phyloP scores from a whole-genome alignment of 2,329 filamentous ascomycete species.

The Chlorencoelia australis region DNA sequence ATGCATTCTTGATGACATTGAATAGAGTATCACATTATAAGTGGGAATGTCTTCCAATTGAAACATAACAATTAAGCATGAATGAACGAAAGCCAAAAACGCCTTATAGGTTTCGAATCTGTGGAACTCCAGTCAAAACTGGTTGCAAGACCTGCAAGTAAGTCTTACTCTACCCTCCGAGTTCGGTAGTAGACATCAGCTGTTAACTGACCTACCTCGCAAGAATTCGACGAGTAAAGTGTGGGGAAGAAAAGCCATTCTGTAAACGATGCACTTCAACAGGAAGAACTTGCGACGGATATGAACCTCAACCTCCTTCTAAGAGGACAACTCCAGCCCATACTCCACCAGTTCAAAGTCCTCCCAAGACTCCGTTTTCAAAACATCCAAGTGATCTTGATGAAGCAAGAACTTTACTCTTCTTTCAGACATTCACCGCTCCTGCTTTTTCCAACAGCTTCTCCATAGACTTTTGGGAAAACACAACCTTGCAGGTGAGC shows the following conservation, averaged over 20 bases:
- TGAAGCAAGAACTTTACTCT: too few relatives aligned
- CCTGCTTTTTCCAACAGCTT: conserved; percentile 19
- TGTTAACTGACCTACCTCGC: conserved; percentile 3
- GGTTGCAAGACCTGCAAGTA: conserved; percentile 25
- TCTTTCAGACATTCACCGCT: conserved; percentile 19
- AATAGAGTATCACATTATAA: too few relatives aligned
- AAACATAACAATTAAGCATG: too few relatives aligned
- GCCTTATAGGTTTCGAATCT: conserved; percentile 20
- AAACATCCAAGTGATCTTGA: too few relatives aligned
- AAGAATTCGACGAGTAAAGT: conserved; percentile 25
- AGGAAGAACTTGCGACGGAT: conserved; percentile 24
- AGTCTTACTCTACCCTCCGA: conserved; percentile 4
- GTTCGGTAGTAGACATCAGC: neutral
- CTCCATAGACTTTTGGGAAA: conserved; percentile 21
- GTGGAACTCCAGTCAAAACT: conserved; percentile 22
- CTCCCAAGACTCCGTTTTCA: too few relatives aligned
- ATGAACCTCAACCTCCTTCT: too few relatives aligned
- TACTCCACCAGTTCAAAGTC: too few relatives aligned
- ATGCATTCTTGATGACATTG: too few relatives aligned
- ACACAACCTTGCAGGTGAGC: conserved; percentile 17
- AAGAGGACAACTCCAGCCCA: too few relatives aligned
- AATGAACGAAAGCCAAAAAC: conserved; percentile 13
- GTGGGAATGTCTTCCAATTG: too few relatives aligned
- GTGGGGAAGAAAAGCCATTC: conserved; percentile 24
- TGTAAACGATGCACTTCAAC: conserved; percentile 24